Evolutionary conservation across 306 rosid species (phyloP).

Genomic region (Morella rubra): DNA sequence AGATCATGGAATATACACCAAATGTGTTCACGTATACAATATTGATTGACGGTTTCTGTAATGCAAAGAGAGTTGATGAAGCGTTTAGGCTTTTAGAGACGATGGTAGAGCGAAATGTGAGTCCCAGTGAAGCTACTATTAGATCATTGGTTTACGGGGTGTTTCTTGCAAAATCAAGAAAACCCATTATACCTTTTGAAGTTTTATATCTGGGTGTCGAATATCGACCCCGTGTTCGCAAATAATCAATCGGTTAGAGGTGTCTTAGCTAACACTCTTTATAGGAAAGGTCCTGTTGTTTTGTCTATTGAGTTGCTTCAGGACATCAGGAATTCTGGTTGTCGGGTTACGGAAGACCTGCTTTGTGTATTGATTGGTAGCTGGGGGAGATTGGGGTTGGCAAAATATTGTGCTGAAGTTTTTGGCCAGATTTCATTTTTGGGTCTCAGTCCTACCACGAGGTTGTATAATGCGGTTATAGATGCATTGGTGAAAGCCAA

Average conservation of each 20-base stretch:
- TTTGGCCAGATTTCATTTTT: constrained; percentile 66
- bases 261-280: constrained; percentile 42
- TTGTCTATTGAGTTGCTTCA: constrained; percentile 61
- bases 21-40: constrained; percentile 80
- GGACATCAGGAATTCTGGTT: constrained; percentile 51
- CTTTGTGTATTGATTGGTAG: constrained; percentile 64
- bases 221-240: constrained; percentile 39
- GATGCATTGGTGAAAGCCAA: constrained; percentile 79
- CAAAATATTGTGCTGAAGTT: constrained; percentile 63
- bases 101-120: constrained; percentile 67
- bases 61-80: constrained; percentile 66
- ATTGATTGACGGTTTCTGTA: constrained; percentile 77
- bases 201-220: constrained; percentile 72
- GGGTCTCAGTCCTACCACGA: constrained; percentile 61
- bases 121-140: constrained; percentile 68
- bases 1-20: constrained; percentile 54
- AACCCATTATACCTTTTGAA: constrained; percentile 55
- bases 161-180: constrained; percentile 67
- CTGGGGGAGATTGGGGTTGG: constrained; percentile 89
- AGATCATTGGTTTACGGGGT: constrained; percentile 79
- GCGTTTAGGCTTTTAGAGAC: constrained; percentile 58
- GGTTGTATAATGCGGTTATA: constrained; percentile 80
- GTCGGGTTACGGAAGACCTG: constrained; percentile 52
- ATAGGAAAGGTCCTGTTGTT: constrained; percentile 57
- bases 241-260: constrained; percentile 44